Percentiles rank a stretch among this genome's conserved stretches.
Evolutionary conservation across 352 stramenopile genomes (phyloP).

Genomic region (Blastocystis sp.): DNA sequence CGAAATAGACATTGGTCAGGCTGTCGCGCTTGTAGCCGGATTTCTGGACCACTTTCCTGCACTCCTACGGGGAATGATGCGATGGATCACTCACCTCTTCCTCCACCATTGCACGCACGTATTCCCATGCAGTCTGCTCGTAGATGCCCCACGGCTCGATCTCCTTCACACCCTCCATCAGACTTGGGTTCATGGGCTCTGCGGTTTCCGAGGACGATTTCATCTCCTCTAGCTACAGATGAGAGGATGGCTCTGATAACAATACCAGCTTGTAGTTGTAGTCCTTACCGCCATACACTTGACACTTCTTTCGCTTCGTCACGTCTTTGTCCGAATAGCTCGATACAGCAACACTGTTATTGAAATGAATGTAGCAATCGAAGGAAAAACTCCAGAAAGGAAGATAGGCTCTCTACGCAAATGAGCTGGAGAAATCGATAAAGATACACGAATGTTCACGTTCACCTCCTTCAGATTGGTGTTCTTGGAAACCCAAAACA

Average conservation of each 20-base stretch:
- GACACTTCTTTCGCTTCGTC: slow-evolving; percentile 12
- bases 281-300: slow-evolving; percentile 25
- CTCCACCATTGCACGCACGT: background rate
- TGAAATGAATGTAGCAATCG: slow-evolving; percentile 10
- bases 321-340: background rate
- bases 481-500: slow-evolving; percentile 27
- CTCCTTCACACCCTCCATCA: slow-evolving; percentile 18
- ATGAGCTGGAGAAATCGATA: background rate
- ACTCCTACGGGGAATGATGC: background rate
- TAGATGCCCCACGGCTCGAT: slow-evolving; percentile 22
- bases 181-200: background rate
- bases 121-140: slow-evolving; percentile 29
- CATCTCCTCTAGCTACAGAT: slow-evolving; percentile 5
- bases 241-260: background rate
- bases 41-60: slow-evolving; percentile 1
- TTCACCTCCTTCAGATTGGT: slow-evolving; percentile 22
- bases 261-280: slow-evolving; percentile 21
- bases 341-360: background rate
- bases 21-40: background rate
- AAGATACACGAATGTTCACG: background rate
- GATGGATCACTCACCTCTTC: background rate
- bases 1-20: background rate
- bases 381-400: slow-evolving; percentile 19
- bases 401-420: slow-evolving; percentile 7
- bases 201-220: background rate